phyloP scores from a whole-genome alignment of 208 protist species.

The Leishmania amazonensis region DNA sequence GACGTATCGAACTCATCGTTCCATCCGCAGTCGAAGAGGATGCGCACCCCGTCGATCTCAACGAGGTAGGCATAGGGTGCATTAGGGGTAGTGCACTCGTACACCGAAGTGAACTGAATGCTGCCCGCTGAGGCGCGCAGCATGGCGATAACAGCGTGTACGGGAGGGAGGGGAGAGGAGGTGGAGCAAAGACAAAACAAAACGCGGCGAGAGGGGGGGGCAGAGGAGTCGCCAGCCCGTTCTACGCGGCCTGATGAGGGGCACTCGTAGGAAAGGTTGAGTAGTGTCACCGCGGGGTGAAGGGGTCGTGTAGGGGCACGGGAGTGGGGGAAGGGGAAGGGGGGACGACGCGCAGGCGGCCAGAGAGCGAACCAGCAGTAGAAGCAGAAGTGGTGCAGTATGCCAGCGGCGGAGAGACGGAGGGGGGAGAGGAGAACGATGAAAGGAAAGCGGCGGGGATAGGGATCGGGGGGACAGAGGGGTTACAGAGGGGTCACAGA shows the following conservation, averaged over 20 bases:
- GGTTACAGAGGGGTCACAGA: background rate
- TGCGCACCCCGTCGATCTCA: conserved; percentile 82
- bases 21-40: conserved; percentile 91
- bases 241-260: background rate
- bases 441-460: background rate
- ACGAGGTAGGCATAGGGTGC: conserved; percentile 71
- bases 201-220: background rate
- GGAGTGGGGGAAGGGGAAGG: too few relatives aligned
- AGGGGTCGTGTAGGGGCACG: background rate
- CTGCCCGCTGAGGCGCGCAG: conserved; percentile 47
- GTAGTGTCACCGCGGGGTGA: background rate
- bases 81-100: conserved; percentile 39
- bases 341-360: background rate
- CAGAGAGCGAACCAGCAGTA: background rate
- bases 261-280: background rate
- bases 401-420: background rate
- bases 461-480: background rate
- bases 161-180: background rate
- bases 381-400: background rate
- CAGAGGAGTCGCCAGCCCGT: background rate
- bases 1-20: conserved; percentile 57
- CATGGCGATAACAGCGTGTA: conserved; percentile 18
- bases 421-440: background rate
- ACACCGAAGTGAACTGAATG: conserved; percentile 44
- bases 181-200: too few relatives aligned